Evolutionary conservation across 1,139 yeast species (phyloP).

Genomic region (Geotrichum carabidarum): DNA sequence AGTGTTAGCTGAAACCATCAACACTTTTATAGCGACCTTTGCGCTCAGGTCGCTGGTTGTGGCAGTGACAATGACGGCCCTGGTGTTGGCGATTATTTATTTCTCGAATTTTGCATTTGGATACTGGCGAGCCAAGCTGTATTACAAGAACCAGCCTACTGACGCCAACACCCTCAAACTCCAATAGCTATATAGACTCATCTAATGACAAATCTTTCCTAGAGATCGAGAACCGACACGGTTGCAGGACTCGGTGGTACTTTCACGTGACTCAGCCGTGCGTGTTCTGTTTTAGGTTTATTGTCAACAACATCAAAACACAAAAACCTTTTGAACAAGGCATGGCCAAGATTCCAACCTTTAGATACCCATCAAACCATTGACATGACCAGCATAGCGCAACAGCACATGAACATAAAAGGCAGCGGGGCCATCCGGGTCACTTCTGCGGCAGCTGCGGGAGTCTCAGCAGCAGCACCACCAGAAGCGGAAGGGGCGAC

Average conservation of each 20-base stretch:
- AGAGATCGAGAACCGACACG: not conserved
- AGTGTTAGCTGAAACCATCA: slow-evolving; percentile 68
- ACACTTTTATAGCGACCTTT: slow-evolving; percentile 66
- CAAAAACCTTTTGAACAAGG: not conserved
- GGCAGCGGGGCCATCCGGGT: not conserved
- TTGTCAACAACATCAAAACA: not conserved
- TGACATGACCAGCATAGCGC: not conserved
- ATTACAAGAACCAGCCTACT: slow-evolving; percentile 5
- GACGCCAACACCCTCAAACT: slow-evolving; percentile 9
- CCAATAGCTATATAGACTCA: not conserved
- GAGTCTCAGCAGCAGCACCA: not conserved
- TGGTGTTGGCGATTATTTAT: slow-evolving; percentile 33
- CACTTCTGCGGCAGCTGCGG: not conserved
- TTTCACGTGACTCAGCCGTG: slow-evolving; percentile 5
- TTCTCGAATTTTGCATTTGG: slow-evolving; percentile 45
- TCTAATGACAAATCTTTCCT: not conserved
- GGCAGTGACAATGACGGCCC: slow-evolving; percentile 34
- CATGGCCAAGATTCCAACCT: not conserved
- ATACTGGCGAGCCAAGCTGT: slow-evolving; percentile 31
- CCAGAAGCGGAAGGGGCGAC: not conserved
- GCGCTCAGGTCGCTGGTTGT: slow-evolving; percentile 61
- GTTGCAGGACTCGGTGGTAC: not conserved
- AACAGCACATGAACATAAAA: not conserved
- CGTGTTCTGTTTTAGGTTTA: not conserved
- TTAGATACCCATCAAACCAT: not conserved